Evolutionary conservation across 805 yeast genomes (phyloP).

Genomic region (Kazachstania psychrophila): DNA sequence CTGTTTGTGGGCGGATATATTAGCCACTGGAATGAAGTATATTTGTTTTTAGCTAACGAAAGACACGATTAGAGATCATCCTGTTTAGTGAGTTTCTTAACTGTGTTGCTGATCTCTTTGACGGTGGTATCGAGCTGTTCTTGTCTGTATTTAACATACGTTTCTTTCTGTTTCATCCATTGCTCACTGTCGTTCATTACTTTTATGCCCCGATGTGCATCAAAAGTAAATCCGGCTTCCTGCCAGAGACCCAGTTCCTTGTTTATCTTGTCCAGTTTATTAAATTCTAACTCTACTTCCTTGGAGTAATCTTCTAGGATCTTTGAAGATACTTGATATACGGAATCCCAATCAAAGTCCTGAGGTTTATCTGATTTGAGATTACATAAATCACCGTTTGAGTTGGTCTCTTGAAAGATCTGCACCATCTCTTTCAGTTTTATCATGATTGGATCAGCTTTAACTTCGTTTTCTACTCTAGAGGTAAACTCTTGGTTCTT

Average conservation of each 20-base stretch:
- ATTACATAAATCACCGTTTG: too few species aligned
- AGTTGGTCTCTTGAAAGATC: background rate
- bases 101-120: conserved; percentile 21
- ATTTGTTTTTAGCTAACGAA: conserved; percentile 6
- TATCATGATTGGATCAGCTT: background rate
- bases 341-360: conserved; percentile 25
- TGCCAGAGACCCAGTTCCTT: conserved; percentile 27
- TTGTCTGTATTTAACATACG: conserved; percentile 15
- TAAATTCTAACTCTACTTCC: conserved; percentile 17
- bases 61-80: too few species aligned
- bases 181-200: conserved; percentile 20
- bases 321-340: conserved; percentile 24
- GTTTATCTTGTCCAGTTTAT: conserved; percentile 18
- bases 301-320: conserved; percentile 26
- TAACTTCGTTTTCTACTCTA: background rate
- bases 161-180: conserved; percentile 24
- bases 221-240: conserved; percentile 27
- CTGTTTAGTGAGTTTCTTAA: conserved; percentile 13
- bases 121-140: conserved; percentile 20
- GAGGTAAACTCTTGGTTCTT: background rate
- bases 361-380: background rate
- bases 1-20: too few species aligned
- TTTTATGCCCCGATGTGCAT: conserved; percentile 25
- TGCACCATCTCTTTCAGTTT: background rate
- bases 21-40: too few species aligned